These are phyloP conservation scores for Trichoderma polysporum DNA, from an alignment of 2,329 filamentous ascomycete species.

Conservation along the genomic window DNA sequence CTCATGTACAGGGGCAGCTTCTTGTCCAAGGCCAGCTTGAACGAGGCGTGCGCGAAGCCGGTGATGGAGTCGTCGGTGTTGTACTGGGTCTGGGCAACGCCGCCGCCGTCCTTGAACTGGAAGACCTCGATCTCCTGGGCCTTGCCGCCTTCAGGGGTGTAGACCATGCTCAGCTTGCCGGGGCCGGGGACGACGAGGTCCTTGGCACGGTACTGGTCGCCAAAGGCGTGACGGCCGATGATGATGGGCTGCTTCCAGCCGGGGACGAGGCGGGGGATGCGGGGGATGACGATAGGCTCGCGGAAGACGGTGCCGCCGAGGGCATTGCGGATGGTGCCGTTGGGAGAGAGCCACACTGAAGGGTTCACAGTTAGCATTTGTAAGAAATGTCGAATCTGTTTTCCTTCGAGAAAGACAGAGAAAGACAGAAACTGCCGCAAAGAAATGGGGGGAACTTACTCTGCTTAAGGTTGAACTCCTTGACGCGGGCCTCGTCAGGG, in stretches of 20 bases:
- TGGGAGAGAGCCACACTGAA: constrained; percentile 95
- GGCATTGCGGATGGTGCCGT: constrained; percentile 78
- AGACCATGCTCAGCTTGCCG: constrained; percentile 93
- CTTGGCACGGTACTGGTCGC: constrained; percentile 97
- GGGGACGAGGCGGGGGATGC: constrained; percentile 87
- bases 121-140: constrained; percentile 86
- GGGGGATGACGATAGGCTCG: constrained; percentile 94
- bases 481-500: constrained; percentile 90
- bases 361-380: constrained; percentile 20
- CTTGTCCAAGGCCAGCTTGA: constrained; percentile 92
- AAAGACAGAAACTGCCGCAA: too few species aligned
- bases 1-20: constrained; percentile 96
- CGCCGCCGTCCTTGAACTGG: constrained; percentile 82
- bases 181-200: constrained; percentile 79
- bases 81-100: constrained; percentile 93
- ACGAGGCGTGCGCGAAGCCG: constrained; percentile 93
- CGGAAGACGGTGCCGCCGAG: constrained; percentile 96
- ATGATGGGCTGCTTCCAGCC: constrained; percentile 99
- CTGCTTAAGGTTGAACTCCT: constrained; percentile 99
- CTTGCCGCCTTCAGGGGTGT: constrained; percentile 76
- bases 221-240: constrained; percentile 96
- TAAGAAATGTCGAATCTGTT: too few species aligned
- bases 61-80: constrained; percentile 95
- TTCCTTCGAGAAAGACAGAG: too few species aligned
- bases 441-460: too few species aligned